A percentile compares a stretch with the other conserved stretches of the same genome.
phyloP scores from a whole-genome alignment of 2,329 filamentous ascomycete genomes.

The Capronia coronata region DNA sequence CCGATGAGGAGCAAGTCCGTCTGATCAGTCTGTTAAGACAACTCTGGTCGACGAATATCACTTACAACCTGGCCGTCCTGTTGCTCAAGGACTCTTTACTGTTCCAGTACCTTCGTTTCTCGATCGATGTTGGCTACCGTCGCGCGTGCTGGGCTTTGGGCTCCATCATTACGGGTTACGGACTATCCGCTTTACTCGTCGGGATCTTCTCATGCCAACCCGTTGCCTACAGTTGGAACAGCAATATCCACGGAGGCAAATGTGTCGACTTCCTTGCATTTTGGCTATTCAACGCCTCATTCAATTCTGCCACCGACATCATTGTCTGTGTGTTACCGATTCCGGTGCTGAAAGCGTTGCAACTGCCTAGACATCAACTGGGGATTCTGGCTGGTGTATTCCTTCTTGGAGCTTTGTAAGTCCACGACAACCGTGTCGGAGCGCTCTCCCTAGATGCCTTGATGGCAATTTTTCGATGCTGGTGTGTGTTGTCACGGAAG shows the following conservation, averaged over 20 bases:
- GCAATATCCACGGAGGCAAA: constrained; percentile 2
- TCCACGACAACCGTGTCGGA: neutral
- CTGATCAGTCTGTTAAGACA: neutral
- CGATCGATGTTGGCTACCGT: constrained; percentile 11
- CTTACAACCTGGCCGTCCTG: constrained; percentile 14
- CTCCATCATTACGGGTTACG: constrained; percentile 12
- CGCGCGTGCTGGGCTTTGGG: constrained; percentile 13
- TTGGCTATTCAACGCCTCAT: constrained; percentile 32
- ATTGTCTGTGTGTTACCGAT: constrained; percentile 34
- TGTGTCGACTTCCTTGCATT: constrained; percentile 31
- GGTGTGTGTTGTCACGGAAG: neutral
- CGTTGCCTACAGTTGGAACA: constrained; percentile 13
- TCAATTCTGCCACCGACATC: constrained; percentile 36
- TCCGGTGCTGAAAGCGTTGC: constrained; percentile 33
- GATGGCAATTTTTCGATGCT: no score
- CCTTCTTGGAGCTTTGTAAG: constrained; percentile 29
- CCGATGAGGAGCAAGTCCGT: neutral
- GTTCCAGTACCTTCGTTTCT: constrained; percentile 19
- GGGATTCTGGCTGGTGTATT: constrained; percentile 23
- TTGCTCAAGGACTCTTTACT: constrained; percentile 15
- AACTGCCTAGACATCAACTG: constrained; percentile 22
- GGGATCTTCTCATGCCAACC: constrained; percentile 16
- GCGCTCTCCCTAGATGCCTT: no score
- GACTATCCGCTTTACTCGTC: constrained; percentile 11
- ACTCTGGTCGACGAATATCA: constrained; percentile 13